Evolutionary conservation across 208 protist species (phyloP).

Genomic region (Leptomonas pyrrhocoris): DNA sequence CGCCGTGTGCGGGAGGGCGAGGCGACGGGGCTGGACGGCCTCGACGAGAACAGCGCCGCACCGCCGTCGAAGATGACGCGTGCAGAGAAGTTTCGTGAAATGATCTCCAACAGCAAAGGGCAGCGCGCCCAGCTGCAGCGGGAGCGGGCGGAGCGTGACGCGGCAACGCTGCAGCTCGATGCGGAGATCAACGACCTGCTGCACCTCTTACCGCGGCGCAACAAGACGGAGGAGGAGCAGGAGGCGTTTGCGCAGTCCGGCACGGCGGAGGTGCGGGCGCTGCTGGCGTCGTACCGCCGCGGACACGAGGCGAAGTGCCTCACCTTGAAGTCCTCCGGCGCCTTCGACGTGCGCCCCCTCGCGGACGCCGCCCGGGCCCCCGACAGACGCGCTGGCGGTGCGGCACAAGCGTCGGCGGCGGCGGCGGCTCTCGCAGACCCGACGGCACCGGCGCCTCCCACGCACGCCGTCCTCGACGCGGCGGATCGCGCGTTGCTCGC

Average conservation of each 20-base stretch:
- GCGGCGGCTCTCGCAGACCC: background rate
- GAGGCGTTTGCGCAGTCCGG: constrained; percentile 56
- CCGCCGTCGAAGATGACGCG: constrained; percentile 47
- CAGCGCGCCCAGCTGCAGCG: constrained; percentile 66
- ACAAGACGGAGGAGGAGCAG: constrained; percentile 67
- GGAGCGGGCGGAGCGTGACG: constrained; percentile 63
- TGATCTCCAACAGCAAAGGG: constrained; percentile 66
- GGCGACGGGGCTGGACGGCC: constrained; percentile 2
- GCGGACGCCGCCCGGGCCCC: constrained; percentile 3
- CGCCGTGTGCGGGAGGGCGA: constrained; percentile 21
- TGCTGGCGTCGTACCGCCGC: constrained; percentile 50
- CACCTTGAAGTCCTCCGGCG: constrained; percentile 42
- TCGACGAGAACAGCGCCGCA: constrained; percentile 9
- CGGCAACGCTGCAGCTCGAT: constrained; percentile 68
- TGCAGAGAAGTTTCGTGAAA: constrained; percentile 68
- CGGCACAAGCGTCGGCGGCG: background rate
- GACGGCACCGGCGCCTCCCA: background rate
- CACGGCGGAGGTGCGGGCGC: constrained; percentile 61
- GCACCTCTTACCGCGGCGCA: constrained; percentile 69
- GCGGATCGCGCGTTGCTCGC: constrained; percentile 33
- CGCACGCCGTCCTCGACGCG: constrained; percentile 26
- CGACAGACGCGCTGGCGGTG: background rate
- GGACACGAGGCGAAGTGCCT: constrained; percentile 59
- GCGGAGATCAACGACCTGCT: constrained; percentile 65
- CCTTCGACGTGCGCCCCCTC: constrained; percentile 39